phyloP scores from a whole-genome alignment of 2,329 filamentous ascomycete genomes.

The Bipolaris oryzae region DNA sequence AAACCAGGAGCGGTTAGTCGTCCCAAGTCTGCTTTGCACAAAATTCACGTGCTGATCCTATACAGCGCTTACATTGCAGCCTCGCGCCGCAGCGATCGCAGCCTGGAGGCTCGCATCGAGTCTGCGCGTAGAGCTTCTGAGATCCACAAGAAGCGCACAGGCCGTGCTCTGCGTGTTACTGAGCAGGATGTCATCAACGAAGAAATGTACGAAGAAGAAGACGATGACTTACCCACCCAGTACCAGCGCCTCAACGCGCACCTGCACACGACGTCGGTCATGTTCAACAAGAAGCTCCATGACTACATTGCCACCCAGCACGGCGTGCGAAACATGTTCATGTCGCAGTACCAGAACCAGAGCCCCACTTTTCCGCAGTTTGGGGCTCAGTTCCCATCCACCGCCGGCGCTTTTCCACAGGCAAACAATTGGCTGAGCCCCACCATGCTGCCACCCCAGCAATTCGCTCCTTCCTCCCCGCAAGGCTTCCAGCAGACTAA shows the following conservation, averaged over 20 bases:
- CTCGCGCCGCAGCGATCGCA: conserved; percentile 83
- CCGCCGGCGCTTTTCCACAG: conserved; percentile 26
- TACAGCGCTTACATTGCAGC: conserved; percentile 86
- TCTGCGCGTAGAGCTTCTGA: conserved; percentile 88
- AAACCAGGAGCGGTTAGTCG: conserved; percentile 71
- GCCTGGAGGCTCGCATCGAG: conserved; percentile 83
- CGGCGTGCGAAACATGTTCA: conserved; percentile 58
- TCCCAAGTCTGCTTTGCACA: background rate
- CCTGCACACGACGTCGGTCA: conserved; percentile 64
- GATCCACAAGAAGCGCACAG: conserved; percentile 86
- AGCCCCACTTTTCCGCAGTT: conserved; percentile 20
- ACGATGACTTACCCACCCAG: conserved; percentile 75
- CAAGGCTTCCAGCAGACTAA: conserved; percentile 28
- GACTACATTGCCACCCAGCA: conserved; percentile 64
- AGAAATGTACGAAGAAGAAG: conserved; percentile 96
- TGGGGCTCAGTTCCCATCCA: conserved; percentile 28
- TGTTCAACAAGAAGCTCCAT: conserved; percentile 67
- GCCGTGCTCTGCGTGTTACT: conserved; percentile 78
- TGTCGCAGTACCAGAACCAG: conserved; percentile 36
- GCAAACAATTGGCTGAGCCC: conserved; percentile 38
- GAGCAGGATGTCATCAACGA: conserved; percentile 87
- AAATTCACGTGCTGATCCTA: conserved; percentile 19
- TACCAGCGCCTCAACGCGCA: conserved; percentile 68
- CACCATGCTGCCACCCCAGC: conserved; percentile 44
- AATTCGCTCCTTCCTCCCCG: conserved; percentile 38